phyloP scores from a whole-genome alignment of 169 alveolate genomes.

The Cryptosporidium xiaoi region DNA sequence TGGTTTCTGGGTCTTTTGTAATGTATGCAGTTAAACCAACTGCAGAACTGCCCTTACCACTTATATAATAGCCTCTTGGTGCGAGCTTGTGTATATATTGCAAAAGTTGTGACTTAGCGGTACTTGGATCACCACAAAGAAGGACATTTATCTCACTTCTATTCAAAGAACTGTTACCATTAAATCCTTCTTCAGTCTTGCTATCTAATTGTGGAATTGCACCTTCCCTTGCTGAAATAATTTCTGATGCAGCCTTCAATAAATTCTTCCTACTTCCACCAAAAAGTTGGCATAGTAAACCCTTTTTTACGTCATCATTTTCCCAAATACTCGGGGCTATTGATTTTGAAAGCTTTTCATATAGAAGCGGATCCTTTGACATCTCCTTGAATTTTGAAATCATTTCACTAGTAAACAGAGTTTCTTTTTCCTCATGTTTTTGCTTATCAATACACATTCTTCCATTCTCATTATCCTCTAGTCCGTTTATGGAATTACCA shows the following conservation, averaged over 20 bases:
- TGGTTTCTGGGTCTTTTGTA: conserved; percentile 96
- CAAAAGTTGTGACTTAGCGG: conserved; percentile 98
- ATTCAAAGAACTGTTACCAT: conserved; percentile 29
- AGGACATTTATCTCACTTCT: conserved; percentile 96
- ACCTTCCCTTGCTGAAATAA: not conserved
- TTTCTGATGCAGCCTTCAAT: conserved; percentile 57
- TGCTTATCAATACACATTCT: not conserved
- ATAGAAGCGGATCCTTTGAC: conserved; percentile 89
- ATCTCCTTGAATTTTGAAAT: conserved; percentile 83
- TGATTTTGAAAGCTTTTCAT: conserved; percentile 92
- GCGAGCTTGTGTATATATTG: conserved; percentile 95
- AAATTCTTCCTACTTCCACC: conserved; percentile 93
- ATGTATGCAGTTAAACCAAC: conserved; percentile 99
- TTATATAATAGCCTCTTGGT: conserved; percentile 95
- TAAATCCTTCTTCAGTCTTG: not conserved
- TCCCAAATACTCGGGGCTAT: conserved; percentile 98
- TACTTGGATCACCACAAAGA: conserved; percentile 99
- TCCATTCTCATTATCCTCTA: not conserved
- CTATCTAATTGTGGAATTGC: not conserved
- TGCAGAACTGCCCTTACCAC: conserved; percentile 97
- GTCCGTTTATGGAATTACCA: conserved; percentile 14
- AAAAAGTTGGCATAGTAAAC: conserved; percentile 95
- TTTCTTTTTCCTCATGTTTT: conserved; percentile 23
- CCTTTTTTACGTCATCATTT: conserved; percentile 93
- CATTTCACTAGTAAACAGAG: conserved; percentile 83